These are phyloP conservation scores for Cerrena zonata DNA, from an alignment of 1,284 basidiomycete species.

Conservation along the genomic window DNA sequence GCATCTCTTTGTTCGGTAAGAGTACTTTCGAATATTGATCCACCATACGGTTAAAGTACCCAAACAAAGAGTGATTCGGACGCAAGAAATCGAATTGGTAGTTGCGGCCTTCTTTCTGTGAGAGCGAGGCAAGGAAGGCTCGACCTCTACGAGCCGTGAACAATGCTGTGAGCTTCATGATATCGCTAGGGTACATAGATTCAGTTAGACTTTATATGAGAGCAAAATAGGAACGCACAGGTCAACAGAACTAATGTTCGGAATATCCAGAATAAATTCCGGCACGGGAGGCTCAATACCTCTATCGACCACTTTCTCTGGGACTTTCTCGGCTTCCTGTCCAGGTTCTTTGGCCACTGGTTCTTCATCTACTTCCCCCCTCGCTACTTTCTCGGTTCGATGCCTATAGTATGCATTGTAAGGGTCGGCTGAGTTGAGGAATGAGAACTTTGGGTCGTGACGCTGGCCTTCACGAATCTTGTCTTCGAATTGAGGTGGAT, in stretches of 20 bases:
- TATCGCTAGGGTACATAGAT: constrained; percentile 54
- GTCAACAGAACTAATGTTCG: constrained; percentile 86
- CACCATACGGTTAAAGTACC: constrained; percentile 94
- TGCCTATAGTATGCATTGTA: constrained; percentile 96
- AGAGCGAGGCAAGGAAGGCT: constrained; percentile 80
- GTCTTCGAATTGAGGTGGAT: constrained; percentile 86
- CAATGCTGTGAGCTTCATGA: constrained; percentile 89
- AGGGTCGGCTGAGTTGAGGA: constrained; percentile 89
- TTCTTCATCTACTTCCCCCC: constrained; percentile 71
- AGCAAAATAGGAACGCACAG: constrained; percentile 52
- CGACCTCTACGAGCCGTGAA: constrained; percentile 92
- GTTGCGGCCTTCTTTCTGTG: constrained; percentile 86
- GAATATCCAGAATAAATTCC: constrained; percentile 85
- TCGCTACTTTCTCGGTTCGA: constrained; percentile 72
- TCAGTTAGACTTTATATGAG: neutral
- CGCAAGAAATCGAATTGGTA: constrained; percentile 98
- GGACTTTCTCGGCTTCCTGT: constrained; percentile 32
- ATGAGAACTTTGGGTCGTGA: constrained; percentile 93
- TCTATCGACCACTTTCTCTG: constrained; percentile 41
- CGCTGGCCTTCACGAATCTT: constrained; percentile 93
- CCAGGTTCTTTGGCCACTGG: constrained; percentile 39
- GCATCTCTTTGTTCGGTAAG: constrained; percentile 71
- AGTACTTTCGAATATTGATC: constrained; percentile 94
- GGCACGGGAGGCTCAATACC: constrained; percentile 78
- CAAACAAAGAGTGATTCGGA: constrained; percentile 91